Evolutionary conservation across 768 basidiomycete genomes (phyloP), one percentile per base, ranked within the genome.

Genomic region (Lentinula edodes): DNA sequence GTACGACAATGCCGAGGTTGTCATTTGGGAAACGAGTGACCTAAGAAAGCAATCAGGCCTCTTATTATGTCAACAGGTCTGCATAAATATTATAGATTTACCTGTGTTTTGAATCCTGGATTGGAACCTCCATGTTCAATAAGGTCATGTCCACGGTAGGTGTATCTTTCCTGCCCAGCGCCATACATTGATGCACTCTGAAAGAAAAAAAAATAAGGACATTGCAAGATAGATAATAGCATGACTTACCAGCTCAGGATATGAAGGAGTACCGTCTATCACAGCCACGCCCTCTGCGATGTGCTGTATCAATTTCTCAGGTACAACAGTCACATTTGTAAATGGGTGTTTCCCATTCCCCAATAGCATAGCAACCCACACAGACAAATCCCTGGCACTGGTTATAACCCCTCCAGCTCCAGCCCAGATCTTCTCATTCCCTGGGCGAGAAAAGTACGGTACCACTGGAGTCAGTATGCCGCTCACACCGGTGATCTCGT

Each of bases 91-190:
- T 64, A 34, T 28, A 58, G 58, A 2, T 60, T 61, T 46, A 67
- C 62, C n/a, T 62, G 69, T 8, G 66, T 69, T 46, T 69, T 69
- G 60, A 69, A 79, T 1, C 78, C 78, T 1, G 77, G 75, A 61
- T 75, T 75, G 51, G 67, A 72, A 2, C 80, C 78, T 2, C 76
- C 76, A 64, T 81, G 78, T 59, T 80, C 78, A 43, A 81, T 72
- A 8, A 79, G 67, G 53, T 78, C 76, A 52, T 74, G 72, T 4
- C 78, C 78, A 23, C 71, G 75, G 53, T 79, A 79, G 0, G 75
- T 71, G 60, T 71, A 78, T 9, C 74, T 62, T 64, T 69, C 72
- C 65, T 79, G 78, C 9, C 73, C 78, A 15, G 71, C 71, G 0
- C 77, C 78, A 41, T 80, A 80, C 0, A 77, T 73, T 38, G 67